These are phyloP conservation scores for Isatis tinctoria DNA, from an alignment of 345 rosid species.

Conservation along the genomic window DNA sequence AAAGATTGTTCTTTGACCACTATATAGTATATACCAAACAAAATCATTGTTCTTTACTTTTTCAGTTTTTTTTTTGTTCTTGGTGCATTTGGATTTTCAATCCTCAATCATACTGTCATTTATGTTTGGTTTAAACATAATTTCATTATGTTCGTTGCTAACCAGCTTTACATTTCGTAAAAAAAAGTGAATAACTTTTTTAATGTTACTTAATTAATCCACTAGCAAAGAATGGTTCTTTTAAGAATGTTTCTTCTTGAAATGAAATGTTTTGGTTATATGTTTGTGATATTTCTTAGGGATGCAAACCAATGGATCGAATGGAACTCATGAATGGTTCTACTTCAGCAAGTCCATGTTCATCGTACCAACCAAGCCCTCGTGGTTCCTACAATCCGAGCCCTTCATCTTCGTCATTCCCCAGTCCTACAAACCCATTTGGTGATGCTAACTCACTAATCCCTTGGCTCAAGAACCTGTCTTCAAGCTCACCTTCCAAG, in stretches of 20 bases:
- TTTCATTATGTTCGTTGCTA: background rate
- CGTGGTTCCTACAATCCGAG: conserved; percentile 91
- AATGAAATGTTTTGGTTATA: background rate
- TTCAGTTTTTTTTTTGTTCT: background rate
- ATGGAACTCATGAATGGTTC: conserved; percentile 83
- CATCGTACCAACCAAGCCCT: conserved; percentile 90
- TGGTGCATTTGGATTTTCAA: conserved; percentile 24
- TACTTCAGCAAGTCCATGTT: conserved; percentile 87
- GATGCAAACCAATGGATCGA: conserved; percentile 78
- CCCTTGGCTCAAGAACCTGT: conserved; percentile 94
- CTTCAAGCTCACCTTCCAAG: conserved; percentile 74
- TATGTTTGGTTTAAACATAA: too few relatives aligned
- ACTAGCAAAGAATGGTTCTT: background rate
- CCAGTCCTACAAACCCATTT: conserved; percentile 51
- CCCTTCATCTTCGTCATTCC: conserved; percentile 65
- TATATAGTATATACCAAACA: conserved; percentile 7
- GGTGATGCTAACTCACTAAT: conserved; percentile 82
- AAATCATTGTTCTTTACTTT: conserved; percentile 11
- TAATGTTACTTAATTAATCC: background rate
- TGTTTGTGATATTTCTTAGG: conserved; percentile 37
- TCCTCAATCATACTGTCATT: conserved; percentile 19
- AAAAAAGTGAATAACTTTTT: background rate
- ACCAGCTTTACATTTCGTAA: background rate
- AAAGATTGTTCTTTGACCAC: conserved; percentile 6
- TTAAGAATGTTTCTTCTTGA: background rate